Evolutionary conservation across 2,329 filamentous ascomycete genomes (phyloP).

Genomic region (Fusarium oligoseptatum): DNA sequence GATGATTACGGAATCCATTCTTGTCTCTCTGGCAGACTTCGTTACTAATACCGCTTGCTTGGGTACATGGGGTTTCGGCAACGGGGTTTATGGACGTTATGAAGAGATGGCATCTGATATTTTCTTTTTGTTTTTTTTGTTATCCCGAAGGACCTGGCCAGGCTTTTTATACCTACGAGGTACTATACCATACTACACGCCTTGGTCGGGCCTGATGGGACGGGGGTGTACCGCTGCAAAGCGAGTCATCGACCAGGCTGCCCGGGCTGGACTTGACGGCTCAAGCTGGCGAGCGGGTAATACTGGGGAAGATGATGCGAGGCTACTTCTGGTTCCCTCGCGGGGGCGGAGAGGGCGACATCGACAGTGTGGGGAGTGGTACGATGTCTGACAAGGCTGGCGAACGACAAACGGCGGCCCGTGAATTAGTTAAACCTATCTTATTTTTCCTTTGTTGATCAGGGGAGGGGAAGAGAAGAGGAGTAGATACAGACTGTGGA

Average conservation of each 20-base stretch:
- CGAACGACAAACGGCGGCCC: slow-evolving; percentile 39
- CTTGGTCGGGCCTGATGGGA: slow-evolving; percentile 27
- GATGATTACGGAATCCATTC: slow-evolving; percentile 48
- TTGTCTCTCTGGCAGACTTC: slow-evolving; percentile 42
- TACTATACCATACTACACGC: slow-evolving; percentile 10
- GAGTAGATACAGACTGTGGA: slow-evolving; percentile 42
- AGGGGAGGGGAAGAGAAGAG: slow-evolving; percentile 21
- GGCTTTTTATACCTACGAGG: slow-evolving; percentile 18
- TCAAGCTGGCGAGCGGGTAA: slow-evolving; percentile 44
- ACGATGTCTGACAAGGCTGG: slow-evolving; percentile 48
- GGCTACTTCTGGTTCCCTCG: slow-evolving; percentile 43
- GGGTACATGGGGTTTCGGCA: slow-evolving; percentile 44
- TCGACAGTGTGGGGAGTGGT: slow-evolving; percentile 45
- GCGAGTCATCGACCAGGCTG: slow-evolving; percentile 40
- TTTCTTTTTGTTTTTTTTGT: slow-evolving; percentile 29
- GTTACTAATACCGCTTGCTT: slow-evolving; percentile 43
- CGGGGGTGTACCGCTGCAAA: slow-evolving; percentile 39
- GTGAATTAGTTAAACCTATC: slow-evolving; percentile 37
- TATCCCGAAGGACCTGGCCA: slow-evolving; percentile 24
- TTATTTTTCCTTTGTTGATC: slow-evolving; percentile 49
- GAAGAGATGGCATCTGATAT: slow-evolving; percentile 48
- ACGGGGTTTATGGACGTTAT: slow-evolving; percentile 47
- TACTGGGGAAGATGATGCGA: slow-evolving; percentile 47
- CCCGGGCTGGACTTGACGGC: slow-evolving; percentile 33
- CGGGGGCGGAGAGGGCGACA: slow-evolving; percentile 35